Conservation (phyloP, 1,139 yeast genomes). For the Protomyces inundatus region DNA sequence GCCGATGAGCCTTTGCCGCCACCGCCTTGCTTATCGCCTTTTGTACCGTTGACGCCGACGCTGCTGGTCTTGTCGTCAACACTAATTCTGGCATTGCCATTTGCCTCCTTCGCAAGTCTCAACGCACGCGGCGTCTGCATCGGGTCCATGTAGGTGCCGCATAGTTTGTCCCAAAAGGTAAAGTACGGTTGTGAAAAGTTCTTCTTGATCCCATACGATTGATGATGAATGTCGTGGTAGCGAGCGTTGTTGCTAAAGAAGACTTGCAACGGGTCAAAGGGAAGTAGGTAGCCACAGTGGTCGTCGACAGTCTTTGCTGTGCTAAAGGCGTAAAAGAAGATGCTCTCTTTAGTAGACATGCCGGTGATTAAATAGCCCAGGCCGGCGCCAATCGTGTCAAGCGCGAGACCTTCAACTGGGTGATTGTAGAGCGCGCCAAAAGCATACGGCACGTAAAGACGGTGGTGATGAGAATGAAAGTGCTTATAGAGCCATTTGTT, state of each 20-base stretch:
- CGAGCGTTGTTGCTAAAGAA: constrained; percentile 91
- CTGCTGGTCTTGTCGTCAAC: constrained; percentile 6
- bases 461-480: constrained; percentile 91
- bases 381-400: constrained; percentile 92
- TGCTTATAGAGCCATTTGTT: constrained; percentile 68
- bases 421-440: constrained; percentile 93
- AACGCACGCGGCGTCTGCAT: constrained; percentile 42
- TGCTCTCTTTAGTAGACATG: constrained; percentile 69
- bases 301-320: constrained; percentile 93
- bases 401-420: constrained; percentile 83
- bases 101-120: constrained; percentile 28
- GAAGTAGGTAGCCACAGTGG: constrained; percentile 92
- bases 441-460: constrained; percentile 92
- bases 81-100: constrained; percentile 11
- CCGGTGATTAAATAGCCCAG: constrained; percentile 60
- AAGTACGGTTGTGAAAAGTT: constrained; percentile 97
- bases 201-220: constrained; percentile 86
- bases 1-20: constrained; percentile 16
- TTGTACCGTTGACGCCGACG: constrained; percentile 24
- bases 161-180: constrained; percentile 78
- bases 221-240: constrained; percentile 96
- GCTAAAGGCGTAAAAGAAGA: constrained; percentile 72
- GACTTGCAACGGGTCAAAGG: constrained; percentile 81
- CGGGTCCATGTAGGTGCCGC: constrained; percentile 64
- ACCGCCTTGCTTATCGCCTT: constrained; percentile 15